phyloP scores from a whole-genome alignment of 768 basidiomycete species.

The Agrocybe pediades region DNA sequence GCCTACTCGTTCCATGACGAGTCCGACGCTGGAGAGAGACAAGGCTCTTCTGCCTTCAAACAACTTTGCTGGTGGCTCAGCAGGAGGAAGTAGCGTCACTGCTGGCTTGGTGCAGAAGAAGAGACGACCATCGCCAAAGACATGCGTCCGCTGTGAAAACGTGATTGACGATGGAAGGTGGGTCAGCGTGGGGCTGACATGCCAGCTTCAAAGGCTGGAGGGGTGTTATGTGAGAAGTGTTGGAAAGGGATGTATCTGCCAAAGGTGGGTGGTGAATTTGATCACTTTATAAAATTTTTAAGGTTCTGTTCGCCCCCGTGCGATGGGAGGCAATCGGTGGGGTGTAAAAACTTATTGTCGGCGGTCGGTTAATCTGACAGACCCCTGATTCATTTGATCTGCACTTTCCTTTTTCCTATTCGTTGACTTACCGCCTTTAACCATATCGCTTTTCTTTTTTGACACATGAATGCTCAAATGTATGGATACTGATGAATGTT shows the following conservation, averaged over 20 bases:
- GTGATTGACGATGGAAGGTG: slow-evolving; percentile 79
- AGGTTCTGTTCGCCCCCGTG: not conserved
- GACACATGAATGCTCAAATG: not conserved
- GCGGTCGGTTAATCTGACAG: not conserved
- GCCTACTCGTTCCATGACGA: slow-evolving; percentile 56
- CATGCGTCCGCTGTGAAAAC: slow-evolving; percentile 71
- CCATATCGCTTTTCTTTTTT: not conserved
- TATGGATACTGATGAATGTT: not conserved
- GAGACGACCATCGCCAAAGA: slow-evolving; percentile 37
- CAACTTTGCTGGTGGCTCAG: slow-evolving; percentile 11
- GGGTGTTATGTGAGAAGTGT: slow-evolving; percentile 83
- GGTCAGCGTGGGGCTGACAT: slow-evolving; percentile 75
- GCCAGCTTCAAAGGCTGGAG: slow-evolving; percentile 47
- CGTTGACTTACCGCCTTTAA: not conserved
- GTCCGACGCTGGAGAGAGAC: slow-evolving; percentile 21
- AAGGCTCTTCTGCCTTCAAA: slow-evolving; percentile 16
- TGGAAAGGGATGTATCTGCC: slow-evolving; percentile 98
- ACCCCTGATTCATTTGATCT: too few relatives aligned
- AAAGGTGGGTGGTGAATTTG: slow-evolving; percentile 54
- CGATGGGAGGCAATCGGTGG: not conserved
- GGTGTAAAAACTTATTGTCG: not conserved
- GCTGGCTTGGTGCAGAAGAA: slow-evolving; percentile 14
- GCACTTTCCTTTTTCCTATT: not conserved
- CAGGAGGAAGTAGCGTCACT: not conserved
- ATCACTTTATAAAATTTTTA: not conserved